Percentiles rank a stretch among this genome's conserved stretches.
These are phyloP conservation scores for Fraxinus sp. DNA, from an alignment of 305 asterid species.

Conservation along the genomic window DNA sequence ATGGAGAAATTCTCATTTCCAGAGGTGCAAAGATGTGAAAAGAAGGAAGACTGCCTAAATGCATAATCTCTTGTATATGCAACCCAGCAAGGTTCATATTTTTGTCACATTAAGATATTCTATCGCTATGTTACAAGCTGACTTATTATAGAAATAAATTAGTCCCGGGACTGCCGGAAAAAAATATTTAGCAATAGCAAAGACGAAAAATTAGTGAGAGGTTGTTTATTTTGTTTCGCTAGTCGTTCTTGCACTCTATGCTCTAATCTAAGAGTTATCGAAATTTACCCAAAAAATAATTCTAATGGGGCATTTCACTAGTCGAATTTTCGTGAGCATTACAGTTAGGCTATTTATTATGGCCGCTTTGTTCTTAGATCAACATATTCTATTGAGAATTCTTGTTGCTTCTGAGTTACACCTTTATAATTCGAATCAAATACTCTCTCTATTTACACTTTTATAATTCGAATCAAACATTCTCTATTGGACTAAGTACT, in stretches of 20 bases:
- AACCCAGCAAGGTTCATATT: background rate
- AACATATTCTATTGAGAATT: background rate
- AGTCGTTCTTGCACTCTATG: background rate
- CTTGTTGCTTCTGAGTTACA: background rate
- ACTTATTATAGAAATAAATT: background rate
- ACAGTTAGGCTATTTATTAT: constrained; percentile 1
- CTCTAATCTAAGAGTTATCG: background rate
- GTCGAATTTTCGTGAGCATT: background rate
- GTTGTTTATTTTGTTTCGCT: background rate
- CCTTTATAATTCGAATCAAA: background rate
- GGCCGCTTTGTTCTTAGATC: background rate
- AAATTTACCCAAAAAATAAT: background rate
- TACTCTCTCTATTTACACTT: background rate
- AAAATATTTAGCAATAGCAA: background rate
- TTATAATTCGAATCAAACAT: background rate
- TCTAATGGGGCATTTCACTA: background rate
- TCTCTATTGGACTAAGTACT: background rate
- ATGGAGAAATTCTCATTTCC: constrained; percentile 69
- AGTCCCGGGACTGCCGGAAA: background rate
- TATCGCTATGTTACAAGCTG: background rate
- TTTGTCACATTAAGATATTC: background rate
- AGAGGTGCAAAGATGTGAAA: constrained; percentile 70
- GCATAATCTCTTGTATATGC: background rate
- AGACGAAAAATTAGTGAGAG: background rate
- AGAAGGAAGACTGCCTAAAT: background rate